phyloP scores from a whole-genome alignment of 2,329 filamentous ascomycete genomes.

The Colletotrichum liaoningense region DNA sequence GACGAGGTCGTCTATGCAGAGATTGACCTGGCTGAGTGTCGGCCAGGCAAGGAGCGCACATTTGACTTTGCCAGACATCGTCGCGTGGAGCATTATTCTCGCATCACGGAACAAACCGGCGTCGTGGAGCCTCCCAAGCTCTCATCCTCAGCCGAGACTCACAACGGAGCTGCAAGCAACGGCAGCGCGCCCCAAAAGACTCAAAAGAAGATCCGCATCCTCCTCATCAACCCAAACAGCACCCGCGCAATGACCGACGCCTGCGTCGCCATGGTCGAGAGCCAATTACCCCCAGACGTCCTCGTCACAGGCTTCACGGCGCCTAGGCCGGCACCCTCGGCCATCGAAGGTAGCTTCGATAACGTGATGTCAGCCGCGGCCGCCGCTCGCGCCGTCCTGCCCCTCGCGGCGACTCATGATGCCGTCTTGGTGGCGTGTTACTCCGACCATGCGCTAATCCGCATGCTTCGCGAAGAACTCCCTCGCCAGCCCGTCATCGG shows the following conservation, averaged over 20 bases:
- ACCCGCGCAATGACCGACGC: conserved; percentile 77
- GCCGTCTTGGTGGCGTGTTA: conserved; percentile 28
- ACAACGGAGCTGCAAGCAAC: neutral
- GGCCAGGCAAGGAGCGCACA: conserved; percentile 58
- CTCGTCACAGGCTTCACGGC: conserved; percentile 33
- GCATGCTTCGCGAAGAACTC: conserved; percentile 27
- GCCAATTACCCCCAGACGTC: conserved; percentile 52
- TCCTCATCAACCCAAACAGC: conserved; percentile 85
- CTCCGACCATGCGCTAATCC: conserved; percentile 28
- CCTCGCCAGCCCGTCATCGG: conserved; percentile 69
- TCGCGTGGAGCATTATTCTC: conserved; percentile 54
- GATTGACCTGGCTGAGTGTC: conserved; percentile 59
- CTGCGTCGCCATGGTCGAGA: conserved; percentile 62
- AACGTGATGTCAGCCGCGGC: conserved; percentile 66
- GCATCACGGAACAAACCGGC: conserved; percentile 52
- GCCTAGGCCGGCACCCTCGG: conserved; percentile 11
- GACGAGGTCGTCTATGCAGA: conserved; percentile 63
- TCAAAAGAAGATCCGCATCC: conserved; percentile 52
- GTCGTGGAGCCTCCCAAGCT: conserved; percentile 38
- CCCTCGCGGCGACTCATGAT: conserved; percentile 51
- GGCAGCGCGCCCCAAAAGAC: neutral
- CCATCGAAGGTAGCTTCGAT: conserved; percentile 69
- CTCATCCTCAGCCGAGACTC: neutral
- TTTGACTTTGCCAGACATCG: conserved; percentile 58
- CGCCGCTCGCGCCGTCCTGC: conserved; percentile 47